Conservation (phyloP, 371 early-diverging fungal genomes). For the Mortierella sp. region DNA sequence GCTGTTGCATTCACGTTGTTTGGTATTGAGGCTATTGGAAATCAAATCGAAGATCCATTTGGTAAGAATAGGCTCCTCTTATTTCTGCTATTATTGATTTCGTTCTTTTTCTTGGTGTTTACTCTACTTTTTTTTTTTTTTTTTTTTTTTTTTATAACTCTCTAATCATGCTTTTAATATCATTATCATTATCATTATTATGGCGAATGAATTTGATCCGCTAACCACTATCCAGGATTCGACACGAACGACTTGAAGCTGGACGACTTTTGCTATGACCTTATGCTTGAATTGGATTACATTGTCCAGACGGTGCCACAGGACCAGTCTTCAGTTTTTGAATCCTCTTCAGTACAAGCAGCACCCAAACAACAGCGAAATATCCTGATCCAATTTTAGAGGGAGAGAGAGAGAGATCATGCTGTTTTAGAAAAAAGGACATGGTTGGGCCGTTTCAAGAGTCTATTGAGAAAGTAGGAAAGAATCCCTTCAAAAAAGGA, state of each 20-base stretch:
- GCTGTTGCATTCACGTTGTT: constrained; percentile 76
- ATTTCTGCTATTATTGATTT: too few species aligned
- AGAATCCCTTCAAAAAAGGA: too few species aligned
- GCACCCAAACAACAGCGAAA: constrained; percentile 24
- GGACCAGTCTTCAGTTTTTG: constrained; percentile 50
- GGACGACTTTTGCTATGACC: constrained; percentile 53
- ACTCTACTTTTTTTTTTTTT: not conserved
- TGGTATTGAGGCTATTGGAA: constrained; percentile 77
- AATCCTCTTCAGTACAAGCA: constrained; percentile 8
- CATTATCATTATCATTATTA: not conserved
- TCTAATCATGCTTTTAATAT: not conserved
- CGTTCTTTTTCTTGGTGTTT: not conserved
- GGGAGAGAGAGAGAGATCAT: too few species aligned
- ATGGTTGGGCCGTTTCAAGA: too few species aligned
- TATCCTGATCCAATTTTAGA: constrained; percentile 38
- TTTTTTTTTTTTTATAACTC: constrained; percentile 1
- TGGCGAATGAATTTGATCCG: not conserved
- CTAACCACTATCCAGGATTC: constrained; percentile 33
- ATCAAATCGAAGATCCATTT: constrained; percentile 75
- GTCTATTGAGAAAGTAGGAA: too few species aligned
- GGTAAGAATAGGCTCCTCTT: constrained; percentile 54
- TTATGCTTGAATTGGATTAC: constrained; percentile 51
- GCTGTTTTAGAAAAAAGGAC: too few species aligned
- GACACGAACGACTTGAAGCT: constrained; percentile 56
- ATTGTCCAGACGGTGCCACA: constrained; percentile 52